phyloP scores from a whole-genome alignment of 2,329 filamentous ascomycete genomes.

The Fusarium praegraminearum region DNA sequence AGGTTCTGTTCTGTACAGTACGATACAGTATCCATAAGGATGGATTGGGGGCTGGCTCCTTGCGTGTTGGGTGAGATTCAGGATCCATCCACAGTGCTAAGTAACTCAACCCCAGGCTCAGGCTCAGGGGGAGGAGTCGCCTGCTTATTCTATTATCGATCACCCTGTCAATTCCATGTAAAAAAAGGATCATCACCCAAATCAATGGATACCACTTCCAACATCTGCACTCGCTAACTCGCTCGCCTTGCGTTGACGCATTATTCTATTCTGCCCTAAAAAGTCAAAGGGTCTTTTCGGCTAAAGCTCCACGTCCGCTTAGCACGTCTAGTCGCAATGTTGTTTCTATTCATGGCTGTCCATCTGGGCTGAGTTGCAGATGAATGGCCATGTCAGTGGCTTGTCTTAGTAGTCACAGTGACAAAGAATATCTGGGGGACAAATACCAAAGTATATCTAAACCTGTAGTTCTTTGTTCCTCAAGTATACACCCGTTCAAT shows the following conservation, averaged over 20 bases:
- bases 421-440: constrained; percentile 20
- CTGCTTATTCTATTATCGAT: constrained; percentile 9
- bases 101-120: constrained; percentile 7
- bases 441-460: constrained; percentile 11
- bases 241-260: not conserved
- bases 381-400: constrained; percentile 7
- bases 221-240: not conserved
- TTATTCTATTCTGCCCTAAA: constrained; percentile 6
- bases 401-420: constrained; percentile 17
- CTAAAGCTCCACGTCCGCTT: constrained; percentile 22
- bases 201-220: not conserved
- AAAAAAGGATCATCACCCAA: constrained; percentile 31
- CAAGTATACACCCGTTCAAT: constrained; percentile 10
- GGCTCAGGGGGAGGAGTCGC: not conserved
- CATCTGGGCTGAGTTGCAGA: not conserved
- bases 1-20: not conserved
- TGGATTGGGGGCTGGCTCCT: constrained; percentile 31
- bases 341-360: constrained; percentile 39
- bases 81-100: constrained; percentile 36
- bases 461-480: not conserved
- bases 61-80: constrained; percentile 30
- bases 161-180: constrained; percentile 20
- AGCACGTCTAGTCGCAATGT: constrained; percentile 11
- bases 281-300: constrained; percentile 19
- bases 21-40: constrained; percentile 5